These are phyloP conservation scores for Castanea crenata DNA, from an alignment of 306 rosid species.

Conservation along the genomic window DNA sequence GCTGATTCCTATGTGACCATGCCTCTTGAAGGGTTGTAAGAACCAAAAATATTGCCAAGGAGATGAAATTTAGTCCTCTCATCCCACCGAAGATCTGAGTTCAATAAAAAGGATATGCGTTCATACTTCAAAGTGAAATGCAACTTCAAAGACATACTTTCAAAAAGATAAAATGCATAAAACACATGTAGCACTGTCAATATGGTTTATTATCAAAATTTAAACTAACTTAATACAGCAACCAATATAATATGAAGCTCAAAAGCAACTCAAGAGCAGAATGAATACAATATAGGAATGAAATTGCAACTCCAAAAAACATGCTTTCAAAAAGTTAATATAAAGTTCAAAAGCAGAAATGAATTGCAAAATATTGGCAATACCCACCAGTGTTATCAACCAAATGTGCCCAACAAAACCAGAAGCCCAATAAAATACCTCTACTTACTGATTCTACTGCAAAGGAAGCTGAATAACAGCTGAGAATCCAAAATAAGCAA, in stretches of 20 bases:
- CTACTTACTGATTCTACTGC: neutral
- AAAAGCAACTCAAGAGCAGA: neutral
- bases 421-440: neutral
- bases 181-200: no score
- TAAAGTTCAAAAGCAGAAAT: neutral
- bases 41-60: no score
- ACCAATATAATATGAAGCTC: neutral
- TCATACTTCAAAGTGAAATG: no score
- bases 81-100: no score
- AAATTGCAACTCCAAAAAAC: no score
- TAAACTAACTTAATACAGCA: neutral
- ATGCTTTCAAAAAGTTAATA: no score
- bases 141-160: no score
- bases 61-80: no score
- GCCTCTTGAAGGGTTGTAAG: conserved; percentile 23
- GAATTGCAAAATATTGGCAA: neutral
- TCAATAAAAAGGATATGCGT: no score
- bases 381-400: neutral
- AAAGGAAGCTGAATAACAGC: neutral
- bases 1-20: no score
- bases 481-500: neutral
- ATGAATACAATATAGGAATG: neutral
- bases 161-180: no score
- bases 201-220: neutral
- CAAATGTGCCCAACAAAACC: neutral